Percentiles rank a stretch among this genome's conserved stretches.
These are phyloP conservation scores for Colletotrichum noveboracense DNA, from an alignment of 2,329 filamentous ascomycete genomes.

Conservation along the genomic window DNA sequence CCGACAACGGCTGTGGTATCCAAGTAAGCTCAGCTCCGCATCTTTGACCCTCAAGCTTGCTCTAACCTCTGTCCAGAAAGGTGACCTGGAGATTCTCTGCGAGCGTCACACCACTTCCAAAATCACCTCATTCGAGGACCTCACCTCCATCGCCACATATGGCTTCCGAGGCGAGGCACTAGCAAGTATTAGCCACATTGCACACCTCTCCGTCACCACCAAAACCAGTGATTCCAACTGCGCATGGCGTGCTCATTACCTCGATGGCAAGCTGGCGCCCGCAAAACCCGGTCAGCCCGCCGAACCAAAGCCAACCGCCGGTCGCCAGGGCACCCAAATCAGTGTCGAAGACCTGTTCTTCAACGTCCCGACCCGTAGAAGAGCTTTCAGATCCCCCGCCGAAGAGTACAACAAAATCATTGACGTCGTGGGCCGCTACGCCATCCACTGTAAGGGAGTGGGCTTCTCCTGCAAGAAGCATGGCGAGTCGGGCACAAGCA, in stretches of 20 bases:
- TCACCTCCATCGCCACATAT: slow-evolving; percentile 89
- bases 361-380: slow-evolving; percentile 86
- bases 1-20: slow-evolving; percentile 96
- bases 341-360: slow-evolving; percentile 97
- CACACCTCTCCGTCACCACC: slow-evolving; percentile 93
- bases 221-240: slow-evolving; percentile 87
- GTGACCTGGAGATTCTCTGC: slow-evolving; percentile 89
- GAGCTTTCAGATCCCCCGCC: slow-evolving; percentile 87
- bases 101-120: slow-evolving; percentile 98
- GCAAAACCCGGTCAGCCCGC: slow-evolving; percentile 86
- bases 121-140: slow-evolving; percentile 89
- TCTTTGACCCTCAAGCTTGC: not conserved
- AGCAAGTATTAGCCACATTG: slow-evolving; percentile 97
- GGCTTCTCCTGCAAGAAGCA: slow-evolving; percentile 97
- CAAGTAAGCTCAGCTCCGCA: slow-evolving; percentile 59
- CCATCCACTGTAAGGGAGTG: slow-evolving; percentile 89
- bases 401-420: slow-evolving; percentile 99
- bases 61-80: slow-evolving; percentile 64
- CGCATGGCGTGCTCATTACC: slow-evolving; percentile 90
- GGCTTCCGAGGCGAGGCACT: slow-evolving; percentile 97
- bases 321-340: slow-evolving; percentile 90
- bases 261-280: slow-evolving; percentile 79
- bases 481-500: slow-evolving; percentile 81
- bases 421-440: slow-evolving; percentile 91
- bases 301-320: slow-evolving; percentile 87